These are phyloP conservation scores for Malus hybrid DNA, from an alignment of 331 rosid species.

Conservation along the genomic window DNA sequence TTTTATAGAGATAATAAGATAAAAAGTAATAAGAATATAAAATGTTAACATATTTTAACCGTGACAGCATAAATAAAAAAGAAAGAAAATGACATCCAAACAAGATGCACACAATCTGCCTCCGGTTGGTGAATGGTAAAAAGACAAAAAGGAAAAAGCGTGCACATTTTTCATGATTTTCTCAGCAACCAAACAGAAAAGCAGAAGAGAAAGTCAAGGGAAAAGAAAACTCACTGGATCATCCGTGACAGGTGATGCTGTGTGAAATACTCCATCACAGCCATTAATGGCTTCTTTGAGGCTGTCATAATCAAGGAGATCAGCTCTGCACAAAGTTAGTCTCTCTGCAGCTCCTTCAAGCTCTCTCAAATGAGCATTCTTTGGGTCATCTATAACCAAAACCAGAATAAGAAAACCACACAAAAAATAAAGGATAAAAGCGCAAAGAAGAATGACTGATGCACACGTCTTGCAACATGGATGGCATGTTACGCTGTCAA, in stretches of 20 bases:
- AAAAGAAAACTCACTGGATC: conserved; percentile 51
- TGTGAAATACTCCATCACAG: conserved; percentile 76
- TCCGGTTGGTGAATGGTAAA: not conserved
- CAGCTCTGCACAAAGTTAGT: conserved; percentile 53
- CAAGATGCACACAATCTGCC: too few relatives aligned
- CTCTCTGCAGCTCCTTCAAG: conserved; percentile 80
- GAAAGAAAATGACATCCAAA: too few relatives aligned
- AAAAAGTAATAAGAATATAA: too few relatives aligned
- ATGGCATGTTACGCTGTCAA: not conserved
- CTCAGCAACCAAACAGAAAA: not conserved
- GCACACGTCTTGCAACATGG: too few relatives aligned
- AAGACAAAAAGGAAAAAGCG: not conserved
- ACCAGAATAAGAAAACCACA: not conserved
- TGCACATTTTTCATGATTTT: not conserved
- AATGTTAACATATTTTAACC: too few relatives aligned
- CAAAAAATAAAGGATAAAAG: too few relatives aligned
- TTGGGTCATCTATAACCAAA: conserved; percentile 58
- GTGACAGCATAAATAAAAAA: too few relatives aligned
- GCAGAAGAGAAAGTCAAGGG: not conserved
- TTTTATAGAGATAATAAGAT: too few relatives aligned
- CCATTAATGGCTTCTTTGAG: conserved; percentile 51
- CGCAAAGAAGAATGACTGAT: too few relatives aligned
- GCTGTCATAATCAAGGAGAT: conserved; percentile 60
- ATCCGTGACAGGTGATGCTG: conserved; percentile 88
- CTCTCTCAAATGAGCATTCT: conserved; percentile 69